Evolutionary conservation across 495 filamentous ascomycete genomes (phyloP).

Genomic region (Thermothielavioides terrestris): DNA sequence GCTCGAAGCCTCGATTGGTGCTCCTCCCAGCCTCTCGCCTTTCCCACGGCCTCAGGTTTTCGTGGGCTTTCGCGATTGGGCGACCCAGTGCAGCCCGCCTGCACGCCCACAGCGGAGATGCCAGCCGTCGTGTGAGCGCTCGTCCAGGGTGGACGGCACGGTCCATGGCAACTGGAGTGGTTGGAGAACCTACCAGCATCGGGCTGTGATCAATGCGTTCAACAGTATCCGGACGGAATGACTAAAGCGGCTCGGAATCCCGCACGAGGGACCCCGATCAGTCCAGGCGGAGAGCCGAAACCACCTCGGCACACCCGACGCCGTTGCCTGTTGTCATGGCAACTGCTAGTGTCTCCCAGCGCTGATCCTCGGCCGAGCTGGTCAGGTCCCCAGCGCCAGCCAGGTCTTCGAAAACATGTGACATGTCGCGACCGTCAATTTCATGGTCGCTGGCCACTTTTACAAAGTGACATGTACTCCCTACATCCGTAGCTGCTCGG

Average conservation of each 20-base stretch:
- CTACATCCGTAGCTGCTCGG: too few relatives aligned
- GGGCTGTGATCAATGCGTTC: too few relatives aligned
- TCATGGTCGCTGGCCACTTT: too few relatives aligned
- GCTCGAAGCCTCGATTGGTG: conserved; percentile 16
- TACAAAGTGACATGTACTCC: too few relatives aligned
- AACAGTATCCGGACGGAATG: too few relatives aligned
- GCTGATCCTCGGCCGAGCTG: too few relatives aligned
- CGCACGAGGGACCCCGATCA: conserved; percentile 9
- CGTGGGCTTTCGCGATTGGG: conserved; percentile 26
- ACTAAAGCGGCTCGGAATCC: background rate
- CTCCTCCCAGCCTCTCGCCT: conserved; percentile 21
- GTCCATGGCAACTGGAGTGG: background rate
- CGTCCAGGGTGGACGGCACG: background rate
- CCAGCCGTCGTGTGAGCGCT: background rate
- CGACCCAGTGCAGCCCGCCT: background rate
- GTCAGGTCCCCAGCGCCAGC: conserved; percentile 9
- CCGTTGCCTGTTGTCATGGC: conserved; percentile 17
- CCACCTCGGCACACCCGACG: too few relatives aligned
- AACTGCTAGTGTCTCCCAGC: conserved; percentile 9
- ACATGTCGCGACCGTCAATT: background rate
- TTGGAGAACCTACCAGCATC: background rate
- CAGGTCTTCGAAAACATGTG: conserved; percentile 20
- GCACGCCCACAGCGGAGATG: background rate
- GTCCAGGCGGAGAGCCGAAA: too few relatives aligned
- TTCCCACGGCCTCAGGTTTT: conserved; percentile 9